Base-by-base conservation (phyloP, 1,284 basidiomycete species). In the Cutaneotrichosporon arboriforme region DNA sequence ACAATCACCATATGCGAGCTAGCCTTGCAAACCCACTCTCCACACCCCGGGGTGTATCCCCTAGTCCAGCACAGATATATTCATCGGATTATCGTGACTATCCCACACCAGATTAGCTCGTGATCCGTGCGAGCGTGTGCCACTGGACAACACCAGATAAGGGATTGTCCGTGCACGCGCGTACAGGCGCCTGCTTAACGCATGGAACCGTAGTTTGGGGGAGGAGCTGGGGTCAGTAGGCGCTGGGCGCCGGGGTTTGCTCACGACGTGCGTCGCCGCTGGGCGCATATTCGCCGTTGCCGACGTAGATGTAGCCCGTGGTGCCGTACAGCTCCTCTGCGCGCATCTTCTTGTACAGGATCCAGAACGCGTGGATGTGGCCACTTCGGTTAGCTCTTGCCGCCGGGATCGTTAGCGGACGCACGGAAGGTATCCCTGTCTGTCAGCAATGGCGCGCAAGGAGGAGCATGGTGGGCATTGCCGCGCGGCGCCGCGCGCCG, bases 281-380 rank as follows among this genome's bases (percentile, higher is more conserved):
- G 8, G 40, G 33, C 2, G 65, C 65, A 51, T 72, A 76, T 45
- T 75, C 59, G 43, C 74, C 74, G 58, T 74, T 73, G 17, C 73
- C 73, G 46, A 76, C 52, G 56, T 74, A 73, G 9, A 58, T 62
- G 75, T 84, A 87, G 23, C 84, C 84, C 23, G 82, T 83, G 5
- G 70, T 71, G 5, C 86, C 86, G 68, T 84, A 88, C 47, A 79
- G 77, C 64, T 88, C 86, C 66, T 89, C 86, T 0, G 87, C 87
- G 63, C 85, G 79, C 76, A 87, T 87, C 53, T 56, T 60, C 54
- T 55, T 63, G 49, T 59, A 74, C 46, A 71, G 66, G 42, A 74
- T 59, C 83, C 83, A 78, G 69, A 78, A 77, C 8, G 75, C 74
- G 61, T 78, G 76, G 23, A 78, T 60, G 59, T 77, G 77, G 4